phyloP scores from a whole-genome alignment of 2,329 filamentous ascomycete species.

The Blastomyces silverae region DNA sequence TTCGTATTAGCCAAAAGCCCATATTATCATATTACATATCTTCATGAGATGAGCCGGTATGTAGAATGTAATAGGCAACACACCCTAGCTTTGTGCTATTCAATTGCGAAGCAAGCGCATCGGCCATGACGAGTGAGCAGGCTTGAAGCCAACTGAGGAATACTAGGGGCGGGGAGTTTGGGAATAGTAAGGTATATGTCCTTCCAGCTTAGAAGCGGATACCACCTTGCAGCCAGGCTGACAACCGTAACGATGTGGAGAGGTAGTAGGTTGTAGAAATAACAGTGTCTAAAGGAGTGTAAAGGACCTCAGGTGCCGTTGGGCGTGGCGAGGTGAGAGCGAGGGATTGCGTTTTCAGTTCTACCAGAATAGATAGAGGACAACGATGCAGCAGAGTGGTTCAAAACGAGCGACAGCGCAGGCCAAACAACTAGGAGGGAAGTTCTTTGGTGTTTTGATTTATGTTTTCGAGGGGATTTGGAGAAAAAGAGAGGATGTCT shows the following conservation, averaged over 20 bases:
- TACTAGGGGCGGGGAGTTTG: not conserved
- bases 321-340: not conserved
- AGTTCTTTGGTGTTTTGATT: not conserved
- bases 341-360: not conserved
- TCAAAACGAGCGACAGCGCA: not conserved
- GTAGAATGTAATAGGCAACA: not conserved
- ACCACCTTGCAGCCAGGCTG: constrained; percentile 7
- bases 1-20: constrained; percentile 10
- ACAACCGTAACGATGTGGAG: not conserved
- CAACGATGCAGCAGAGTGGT: not conserved
- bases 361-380: not conserved
- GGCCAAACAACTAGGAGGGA: not conserved
- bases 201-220: not conserved
- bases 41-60: not conserved
- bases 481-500: not conserved
- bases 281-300: not conserved
- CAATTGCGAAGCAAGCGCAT: constrained; percentile 21
- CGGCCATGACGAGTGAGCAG: constrained; percentile 23
- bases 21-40: constrained; percentile 14
- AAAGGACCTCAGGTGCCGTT: not conserved
- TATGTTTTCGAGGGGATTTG: not conserved
- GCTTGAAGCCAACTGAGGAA: constrained; percentile 4
- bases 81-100: constrained; percentile 19
- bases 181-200: not conserved
- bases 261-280: not conserved